Base-by-base conservation (phyloP, 2,329 filamentous ascomycete genomes). In the Fusarium sp. region DNA sequence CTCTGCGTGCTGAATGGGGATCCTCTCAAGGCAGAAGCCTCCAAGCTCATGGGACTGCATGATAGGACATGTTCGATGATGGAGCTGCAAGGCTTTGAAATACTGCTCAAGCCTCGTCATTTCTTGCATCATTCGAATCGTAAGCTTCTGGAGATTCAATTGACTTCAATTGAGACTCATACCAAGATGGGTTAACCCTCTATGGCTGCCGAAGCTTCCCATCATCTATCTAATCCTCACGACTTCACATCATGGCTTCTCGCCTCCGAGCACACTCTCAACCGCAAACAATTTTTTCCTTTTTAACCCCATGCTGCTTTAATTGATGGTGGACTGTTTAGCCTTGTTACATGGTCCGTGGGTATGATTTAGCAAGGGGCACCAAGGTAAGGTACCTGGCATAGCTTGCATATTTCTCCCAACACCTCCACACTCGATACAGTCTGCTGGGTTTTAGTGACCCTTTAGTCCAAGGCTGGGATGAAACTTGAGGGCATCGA, bases 221-320 rank as follows among this genome's bases (percentile, higher is more conserved):
- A n/a, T 40, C 16, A 30, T 20, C 45, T 75, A 75, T 74, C 74
- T 75, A 70, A 70, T 70, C 49, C 67, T 75, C 69, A 75, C 74
- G 71, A 63, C 57, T 48, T 56, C 25, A 55, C 50, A 66, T 57
- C 47, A 67, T 51, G 41, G 67, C 59, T 49, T 63, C 64, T 69
- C 65, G 47, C 61, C 51, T 64, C 66, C 47, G 62, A 67, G 59
- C 67, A 65, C 72, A 70, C 59, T 51, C 59, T 55, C 64, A 68
- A 48, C 57, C 41, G 48, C 58, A 64, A 72, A 60, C 56, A 72
- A 59, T 59, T 55, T 59, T 72, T 66, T 60, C 28, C 37, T 48
- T 45, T 60, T 58, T 45, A 51, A 28, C 61, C 69, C 71, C 69
- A 72, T 73, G 67, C 59, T 68, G 59, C 55, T 72, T 72, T 55